These are phyloP conservation scores for Penicillium corylophilum DNA, from an alignment of 2,329 filamentous ascomycete species.

Conservation along the genomic window DNA sequence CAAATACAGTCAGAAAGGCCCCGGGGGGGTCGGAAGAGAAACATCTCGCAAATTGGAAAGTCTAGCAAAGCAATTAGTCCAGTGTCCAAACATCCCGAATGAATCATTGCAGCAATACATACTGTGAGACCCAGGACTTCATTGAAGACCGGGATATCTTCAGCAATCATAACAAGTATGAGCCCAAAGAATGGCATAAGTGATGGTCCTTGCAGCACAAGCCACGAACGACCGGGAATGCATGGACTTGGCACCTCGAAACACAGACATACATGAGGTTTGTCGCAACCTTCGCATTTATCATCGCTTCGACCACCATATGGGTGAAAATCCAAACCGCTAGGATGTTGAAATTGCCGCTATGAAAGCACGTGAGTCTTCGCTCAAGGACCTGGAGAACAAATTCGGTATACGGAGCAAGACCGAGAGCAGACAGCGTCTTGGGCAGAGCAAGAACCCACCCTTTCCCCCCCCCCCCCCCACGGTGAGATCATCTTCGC, in stretches of 20 bases:
- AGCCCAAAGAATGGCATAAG: constrained; percentile 56
- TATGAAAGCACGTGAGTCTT: not conserved
- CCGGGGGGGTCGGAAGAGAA: constrained; percentile 50
- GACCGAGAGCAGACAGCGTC: too few species aligned
- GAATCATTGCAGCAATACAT: constrained; percentile 2
- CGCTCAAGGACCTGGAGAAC: too few species aligned
- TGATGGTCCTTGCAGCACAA: constrained; percentile 55
- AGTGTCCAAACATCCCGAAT: not conserved
- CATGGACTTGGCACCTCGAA: constrained; percentile 56
- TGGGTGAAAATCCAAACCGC: constrained; percentile 1
- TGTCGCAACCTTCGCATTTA: constrained; percentile 63
- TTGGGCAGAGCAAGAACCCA: too few species aligned
- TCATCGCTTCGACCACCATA: constrained; percentile 66
- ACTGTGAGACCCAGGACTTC: constrained; percentile 60
- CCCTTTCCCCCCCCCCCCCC: too few species aligned
- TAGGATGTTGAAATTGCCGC: too few species aligned
- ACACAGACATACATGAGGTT: constrained; percentile 66
- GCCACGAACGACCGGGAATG: constrained; percentile 47
- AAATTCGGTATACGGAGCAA: too few species aligned
- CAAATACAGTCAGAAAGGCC: constrained; percentile 31
- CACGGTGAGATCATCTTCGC: too few species aligned
- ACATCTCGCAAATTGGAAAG: constrained; percentile 62
- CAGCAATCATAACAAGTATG: constrained; percentile 65
- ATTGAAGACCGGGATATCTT: constrained; percentile 67
- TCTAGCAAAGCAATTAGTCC: constrained; percentile 26